A percentile compares a stretch with the other conserved stretches of the same genome.
These are phyloP conservation scores for Aspergillus fumigatiaffinis DNA, from an alignment of 2,329 filamentous ascomycete genomes.

Conservation along the genomic window DNA sequence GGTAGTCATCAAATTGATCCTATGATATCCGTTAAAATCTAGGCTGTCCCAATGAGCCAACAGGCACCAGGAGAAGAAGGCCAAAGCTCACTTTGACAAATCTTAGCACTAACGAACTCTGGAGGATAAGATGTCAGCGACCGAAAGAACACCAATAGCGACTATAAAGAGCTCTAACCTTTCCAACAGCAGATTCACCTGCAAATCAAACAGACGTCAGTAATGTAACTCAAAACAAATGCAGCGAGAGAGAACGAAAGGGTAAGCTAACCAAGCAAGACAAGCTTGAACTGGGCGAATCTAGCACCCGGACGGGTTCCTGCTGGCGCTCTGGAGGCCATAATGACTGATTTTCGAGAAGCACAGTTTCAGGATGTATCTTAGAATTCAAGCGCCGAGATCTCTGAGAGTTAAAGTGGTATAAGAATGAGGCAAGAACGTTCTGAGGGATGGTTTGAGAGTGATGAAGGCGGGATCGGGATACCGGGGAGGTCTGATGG, in stretches of 20 bases:
- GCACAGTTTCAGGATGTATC: constrained; percentile 4
- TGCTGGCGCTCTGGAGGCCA: constrained; percentile 83
- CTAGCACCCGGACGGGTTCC: constrained; percentile 64
- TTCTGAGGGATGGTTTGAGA: constrained; percentile 16
- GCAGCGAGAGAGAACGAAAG: constrained; percentile 1
- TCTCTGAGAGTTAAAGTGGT: background rate
- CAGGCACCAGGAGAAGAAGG: background rate
- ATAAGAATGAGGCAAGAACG: constrained; percentile 4
- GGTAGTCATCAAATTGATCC: constrained; percentile 99
- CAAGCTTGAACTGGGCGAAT: constrained; percentile 99
- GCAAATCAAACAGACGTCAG: constrained; percentile 22
- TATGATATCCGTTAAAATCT: constrained; percentile 35
- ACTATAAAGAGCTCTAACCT: constrained; percentile 54
- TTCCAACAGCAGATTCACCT: constrained; percentile 99
- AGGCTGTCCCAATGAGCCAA: background rate
- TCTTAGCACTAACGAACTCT: constrained; percentile 96
- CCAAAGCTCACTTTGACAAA: constrained; percentile 81
- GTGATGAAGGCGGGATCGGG: constrained; percentile 20
- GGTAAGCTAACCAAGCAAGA: constrained; percentile 73
- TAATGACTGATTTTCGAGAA: constrained; percentile 44
- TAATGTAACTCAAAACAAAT: constrained; percentile 1
- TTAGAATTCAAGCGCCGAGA: background rate
- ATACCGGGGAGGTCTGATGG: constrained; percentile 16
- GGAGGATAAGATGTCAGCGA: constrained; percentile 32
- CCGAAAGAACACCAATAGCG: constrained; percentile 10